Evolutionary conservation across 2,329 filamentous ascomycete genomes (phyloP).

Genomic region (Xylariaceae sp.): DNA sequence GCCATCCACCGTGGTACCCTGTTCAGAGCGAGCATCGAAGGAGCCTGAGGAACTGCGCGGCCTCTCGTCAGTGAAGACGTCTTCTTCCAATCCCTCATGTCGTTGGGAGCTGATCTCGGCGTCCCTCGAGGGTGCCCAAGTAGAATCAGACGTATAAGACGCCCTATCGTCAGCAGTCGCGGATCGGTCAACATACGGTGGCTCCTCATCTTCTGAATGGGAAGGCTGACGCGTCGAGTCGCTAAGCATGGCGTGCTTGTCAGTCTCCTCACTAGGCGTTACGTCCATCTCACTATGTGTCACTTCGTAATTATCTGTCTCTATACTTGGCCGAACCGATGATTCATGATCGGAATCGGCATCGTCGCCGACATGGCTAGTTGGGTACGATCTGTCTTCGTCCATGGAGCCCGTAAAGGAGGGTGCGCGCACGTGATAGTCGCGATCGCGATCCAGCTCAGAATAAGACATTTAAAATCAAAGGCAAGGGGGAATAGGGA

Average conservation of each 20-base stretch:
- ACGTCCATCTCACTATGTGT: slow-evolving; percentile 5
- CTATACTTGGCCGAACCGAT: slow-evolving; percentile 23
- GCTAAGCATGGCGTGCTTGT: slow-evolving; percentile 32
- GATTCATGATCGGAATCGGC: slow-evolving; percentile 15
- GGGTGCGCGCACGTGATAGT: slow-evolving; percentile 45
- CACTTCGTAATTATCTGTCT: slow-evolving; percentile 18
- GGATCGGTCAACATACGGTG: slow-evolving; percentile 28
- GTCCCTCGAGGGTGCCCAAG: slow-evolving; percentile 27
- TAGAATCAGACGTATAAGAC: slow-evolving; percentile 16
- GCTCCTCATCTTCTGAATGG: slow-evolving; percentile 26
- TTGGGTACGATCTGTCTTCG: slow-evolving; percentile 28
- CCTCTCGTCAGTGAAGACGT: slow-evolving; percentile 55
- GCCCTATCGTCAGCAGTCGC: slow-evolving; percentile 18
- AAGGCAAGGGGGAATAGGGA: slow-evolving; percentile 3
- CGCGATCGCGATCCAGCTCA: slow-evolving; percentile 39
- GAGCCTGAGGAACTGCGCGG: slow-evolving; percentile 54
- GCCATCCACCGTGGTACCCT: slow-evolving; percentile 24
- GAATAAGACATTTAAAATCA: slow-evolving; percentile 25
- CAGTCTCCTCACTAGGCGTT: slow-evolving; percentile 15
- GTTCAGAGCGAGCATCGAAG: slow-evolving; percentile 35
- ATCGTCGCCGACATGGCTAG: slow-evolving; percentile 20
- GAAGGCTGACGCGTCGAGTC: slow-evolving; percentile 23
- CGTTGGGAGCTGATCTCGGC: slow-evolving; percentile 47
- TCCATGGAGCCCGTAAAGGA: slow-evolving; percentile 40
- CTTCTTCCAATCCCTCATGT: slow-evolving; percentile 46